phyloP scores from a whole-genome alignment of 768 basidiomycete species.

The Mycena alexandri region DNA sequence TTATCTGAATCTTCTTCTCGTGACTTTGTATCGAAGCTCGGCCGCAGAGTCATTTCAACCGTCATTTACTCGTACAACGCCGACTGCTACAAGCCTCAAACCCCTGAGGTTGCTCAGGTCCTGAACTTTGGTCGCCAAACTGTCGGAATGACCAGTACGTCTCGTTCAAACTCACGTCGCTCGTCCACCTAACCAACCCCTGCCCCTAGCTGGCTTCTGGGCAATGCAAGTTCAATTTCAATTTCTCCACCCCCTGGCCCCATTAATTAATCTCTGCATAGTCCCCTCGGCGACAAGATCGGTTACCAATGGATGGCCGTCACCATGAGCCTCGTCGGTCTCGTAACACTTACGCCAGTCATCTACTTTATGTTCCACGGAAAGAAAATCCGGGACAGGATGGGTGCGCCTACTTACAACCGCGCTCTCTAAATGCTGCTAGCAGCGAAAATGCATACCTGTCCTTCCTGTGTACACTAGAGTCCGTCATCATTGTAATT shows the following conservation, averaged over 20 bases:
- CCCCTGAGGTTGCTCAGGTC: slow-evolving; percentile 29
- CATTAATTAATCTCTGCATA: neutral
- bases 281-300: slow-evolving; percentile 28
- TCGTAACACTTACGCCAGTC: slow-evolving; percentile 24
- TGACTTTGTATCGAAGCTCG: neutral
- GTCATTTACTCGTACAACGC: slow-evolving; percentile 26
- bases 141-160: slow-evolving; percentile 35
- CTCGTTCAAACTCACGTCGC: neutral
- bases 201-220: slow-evolving; percentile 27
- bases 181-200: neutral
- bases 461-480: neutral
- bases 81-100: slow-evolving; percentile 30
- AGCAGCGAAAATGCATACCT: neutral
- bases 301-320: slow-evolving; percentile 30
- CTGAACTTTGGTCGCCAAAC: slow-evolving; percentile 35
- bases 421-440: slow-evolving; percentile 1
- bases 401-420: slow-evolving; percentile 25
- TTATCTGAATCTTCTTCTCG: too few species aligned
- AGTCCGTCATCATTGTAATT: slow-evolving; percentile 1
- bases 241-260: too few species aligned
- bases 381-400: slow-evolving; percentile 22
- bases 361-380: slow-evolving; percentile 31
- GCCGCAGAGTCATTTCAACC: slow-evolving; percentile 22
- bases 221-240: slow-evolving; percentile 16
- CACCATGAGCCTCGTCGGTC: slow-evolving; percentile 18